phyloP scores from a whole-genome alignment of 306 rosid species.

The Luffa acutangula region DNA sequence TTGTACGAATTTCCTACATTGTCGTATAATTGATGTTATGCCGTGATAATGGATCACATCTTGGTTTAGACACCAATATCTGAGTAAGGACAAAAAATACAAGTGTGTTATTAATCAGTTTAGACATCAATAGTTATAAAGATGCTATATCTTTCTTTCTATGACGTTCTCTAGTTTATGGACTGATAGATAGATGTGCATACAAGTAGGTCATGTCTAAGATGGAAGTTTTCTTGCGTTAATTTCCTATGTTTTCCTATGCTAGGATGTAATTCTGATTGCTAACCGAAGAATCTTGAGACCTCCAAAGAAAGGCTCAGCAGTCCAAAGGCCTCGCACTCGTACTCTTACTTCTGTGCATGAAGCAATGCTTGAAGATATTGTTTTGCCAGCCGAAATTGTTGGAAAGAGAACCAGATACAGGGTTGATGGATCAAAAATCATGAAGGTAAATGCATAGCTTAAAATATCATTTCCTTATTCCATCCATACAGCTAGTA shows the following conservation, averaged over 20 bases:
- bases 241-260: neutral
- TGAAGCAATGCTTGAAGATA: slow-evolving; percentile 58
- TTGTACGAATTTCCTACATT: neutral
- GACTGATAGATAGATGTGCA: neutral
- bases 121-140: neutral
- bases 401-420: slow-evolving; percentile 59
- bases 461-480: neutral
- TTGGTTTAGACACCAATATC: neutral
- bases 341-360: slow-evolving; percentile 69
- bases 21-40: neutral
- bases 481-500: neutral
- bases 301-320: slow-evolving; percentile 81
- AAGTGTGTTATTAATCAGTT: neutral
- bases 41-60: neutral
- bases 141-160: neutral
- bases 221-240: neutral
- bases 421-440: slow-evolving; percentile 58
- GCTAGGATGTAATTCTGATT: slow-evolving; percentile 50
- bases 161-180: neutral
- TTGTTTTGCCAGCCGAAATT: slow-evolving; percentile 69
- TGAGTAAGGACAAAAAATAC: neutral
- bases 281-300: slow-evolving; percentile 60
- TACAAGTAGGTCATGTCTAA: neutral
- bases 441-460: slow-evolving; percentile 37
- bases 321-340: slow-evolving; percentile 55